Base-by-base conservation (phyloP, 2,329 filamentous ascomycete genomes). In the Cercospora nicotianae region DNA sequence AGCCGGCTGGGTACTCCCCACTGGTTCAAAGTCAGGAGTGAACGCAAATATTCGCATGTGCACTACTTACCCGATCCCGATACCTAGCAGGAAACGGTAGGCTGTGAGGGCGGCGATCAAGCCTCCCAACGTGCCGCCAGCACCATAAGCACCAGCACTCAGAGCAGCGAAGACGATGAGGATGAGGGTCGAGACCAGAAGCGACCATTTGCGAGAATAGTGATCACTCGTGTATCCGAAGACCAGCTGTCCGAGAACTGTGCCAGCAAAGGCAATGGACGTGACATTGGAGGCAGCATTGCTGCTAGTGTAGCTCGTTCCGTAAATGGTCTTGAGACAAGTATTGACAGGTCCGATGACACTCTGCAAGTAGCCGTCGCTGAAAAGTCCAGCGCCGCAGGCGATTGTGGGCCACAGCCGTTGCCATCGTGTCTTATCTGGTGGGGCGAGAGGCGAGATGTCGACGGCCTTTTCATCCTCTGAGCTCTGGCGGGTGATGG, bases 341-440 rank as follows among this genome's bases (percentile, higher is more conserved):
- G 93, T 96, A 74, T 90, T 91, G 67, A 97, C 93, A 3, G 91
- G 91, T 5, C 94, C 93, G 73, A 97, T 97, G 71, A 96, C 90
- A 75, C 92, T 93, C 80, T 96, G 96, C 77, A 97, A 87, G 79
- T 97, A 97, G 16, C 94, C 94, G 79, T 97, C 94, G 26, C 90
- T 93, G 80, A 97, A 97, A 1, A 97, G 85, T 75, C 94, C 94
- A 62, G 93, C 91, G 71, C 94, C 94, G 76, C 93, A 96, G 53
- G 93, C 93, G 73, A 97, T 90, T 0, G 93, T 91, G 13, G 93
- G 92, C 85, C 87, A 89, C 18, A 86, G 81, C 59, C 87, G 82
- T 70, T 87, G 81, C 85, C 77, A 79, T 30, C 64, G 62, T 1
- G 71, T 67, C 66, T 77, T 78, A 26, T 60, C 31, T 57, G 48